A percentile compares a stretch with the other conserved stretches of the same genome.
These are phyloP conservation scores for Fusarium anguioides DNA, from an alignment of 2,329 filamentous ascomycete genomes.

Conservation along the genomic window DNA sequence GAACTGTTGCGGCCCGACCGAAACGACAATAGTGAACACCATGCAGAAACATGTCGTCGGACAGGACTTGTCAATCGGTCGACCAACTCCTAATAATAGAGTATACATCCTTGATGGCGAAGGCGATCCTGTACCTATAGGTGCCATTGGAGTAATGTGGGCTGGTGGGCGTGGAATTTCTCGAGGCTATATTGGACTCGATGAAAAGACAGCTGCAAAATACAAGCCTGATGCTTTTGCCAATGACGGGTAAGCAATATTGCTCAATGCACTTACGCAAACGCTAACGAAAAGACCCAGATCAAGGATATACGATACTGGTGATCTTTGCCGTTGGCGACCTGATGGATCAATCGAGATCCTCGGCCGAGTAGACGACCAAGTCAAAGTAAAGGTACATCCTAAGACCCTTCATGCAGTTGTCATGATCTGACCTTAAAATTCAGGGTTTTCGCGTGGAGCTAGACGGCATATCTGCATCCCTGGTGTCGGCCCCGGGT, in stretches of 20 bases:
- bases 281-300: conserved; percentile 11
- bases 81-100: conserved; percentile 59
- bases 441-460: conserved; percentile 67
- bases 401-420: neutral
- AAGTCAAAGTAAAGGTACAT: conserved; percentile 68
- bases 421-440: conserved; percentile 2
- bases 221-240: conserved; percentile 64
- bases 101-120: conserved; percentile 65
- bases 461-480: conserved; percentile 66
- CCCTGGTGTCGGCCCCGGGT: conserved; percentile 58
- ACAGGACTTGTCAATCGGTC: conserved; percentile 62
- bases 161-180: conserved; percentile 66
- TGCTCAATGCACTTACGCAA: too few relatives aligned
- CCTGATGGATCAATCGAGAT: conserved; percentile 64
- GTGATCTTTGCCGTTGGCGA: conserved; percentile 67
- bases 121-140: conserved; percentile 56
- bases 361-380: conserved; percentile 68
- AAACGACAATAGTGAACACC: conserved; percentile 70
- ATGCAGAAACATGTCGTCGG: conserved; percentile 62
- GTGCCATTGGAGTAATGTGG: conserved; percentile 64
- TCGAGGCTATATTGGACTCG: conserved; percentile 65
- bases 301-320: conserved; percentile 67
- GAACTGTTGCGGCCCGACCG: conserved; percentile 70
- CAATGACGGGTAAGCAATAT: conserved; percentile 58
- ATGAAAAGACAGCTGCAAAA: conserved; percentile 60